Evolutionary conservation across 768 basidiomycete genomes (phyloP).

Genomic region (Tylopilus vinaceipallidus): DNA sequence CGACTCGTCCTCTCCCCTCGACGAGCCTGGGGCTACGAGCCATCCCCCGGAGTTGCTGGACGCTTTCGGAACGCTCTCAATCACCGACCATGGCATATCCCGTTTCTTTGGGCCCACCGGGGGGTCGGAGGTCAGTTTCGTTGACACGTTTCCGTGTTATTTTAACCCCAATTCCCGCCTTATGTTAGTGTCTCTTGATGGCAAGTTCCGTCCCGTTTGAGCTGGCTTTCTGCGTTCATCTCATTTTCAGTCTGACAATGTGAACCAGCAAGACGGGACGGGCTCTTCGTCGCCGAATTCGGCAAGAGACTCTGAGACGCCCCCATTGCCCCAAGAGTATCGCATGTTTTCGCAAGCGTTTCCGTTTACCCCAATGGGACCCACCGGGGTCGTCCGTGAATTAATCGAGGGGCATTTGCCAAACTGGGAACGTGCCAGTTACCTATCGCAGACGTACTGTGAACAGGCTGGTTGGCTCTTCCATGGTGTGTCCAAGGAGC

Average conservation of each 20-base stretch:
- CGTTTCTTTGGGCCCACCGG: conserved; percentile 67
- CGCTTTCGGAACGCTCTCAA: conserved; percentile 58
- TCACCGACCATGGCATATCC: conserved; percentile 58
- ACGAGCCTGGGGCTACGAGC: conserved; percentile 15
- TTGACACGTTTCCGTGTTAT: conserved; percentile 8
- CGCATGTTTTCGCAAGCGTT: conserved; percentile 58
- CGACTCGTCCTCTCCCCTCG: conserved; percentile 22
- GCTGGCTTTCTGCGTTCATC: conserved; percentile 5
- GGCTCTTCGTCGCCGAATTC: conserved; percentile 28
- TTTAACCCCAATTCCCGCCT: conserved; percentile 8
- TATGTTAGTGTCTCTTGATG: conserved; percentile 34
- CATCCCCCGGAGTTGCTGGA: conserved; percentile 47
- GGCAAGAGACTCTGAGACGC: conserved; percentile 26
- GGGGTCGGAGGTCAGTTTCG: conserved; percentile 57
- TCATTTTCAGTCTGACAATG: conserved; percentile 26
- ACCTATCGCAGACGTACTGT: conserved; percentile 45
- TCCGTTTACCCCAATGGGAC: conserved; percentile 61
- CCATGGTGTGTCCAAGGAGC: conserved; percentile 43
- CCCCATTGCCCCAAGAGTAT: conserved; percentile 31
- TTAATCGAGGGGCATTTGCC: conserved; percentile 57
- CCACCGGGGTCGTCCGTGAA: conserved; percentile 43
- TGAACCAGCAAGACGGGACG: conserved; percentile 8
- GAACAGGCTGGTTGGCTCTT: conserved; percentile 53
- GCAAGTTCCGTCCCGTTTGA: conserved; percentile 16
- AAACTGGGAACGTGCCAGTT: conserved; percentile 44